These are phyloP conservation scores for Gamarada debralockiae DNA, from an alignment of 495 filamentous ascomycete genomes.

Conservation along the genomic window DNA sequence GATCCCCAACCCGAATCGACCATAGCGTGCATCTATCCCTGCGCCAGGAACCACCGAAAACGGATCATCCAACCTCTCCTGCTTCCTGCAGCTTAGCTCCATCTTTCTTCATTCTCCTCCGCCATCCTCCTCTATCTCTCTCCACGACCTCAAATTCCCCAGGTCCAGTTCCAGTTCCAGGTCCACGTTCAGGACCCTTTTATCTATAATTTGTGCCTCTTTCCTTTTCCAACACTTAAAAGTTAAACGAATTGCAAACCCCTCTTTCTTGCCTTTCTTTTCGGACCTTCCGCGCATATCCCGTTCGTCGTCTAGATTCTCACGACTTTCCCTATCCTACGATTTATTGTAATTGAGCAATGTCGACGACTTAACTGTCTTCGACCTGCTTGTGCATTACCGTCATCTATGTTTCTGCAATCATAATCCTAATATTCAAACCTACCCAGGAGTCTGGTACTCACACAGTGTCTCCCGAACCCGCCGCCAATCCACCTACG, in stretches of 20 bases:
- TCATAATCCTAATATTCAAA: constrained; percentile 21
- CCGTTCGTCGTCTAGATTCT: neutral
- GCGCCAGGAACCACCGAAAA: too few species aligned
- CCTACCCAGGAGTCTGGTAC: constrained; percentile 23
- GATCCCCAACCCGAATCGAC: too few species aligned
- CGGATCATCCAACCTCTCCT: too few species aligned
- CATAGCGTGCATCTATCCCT: too few species aligned
- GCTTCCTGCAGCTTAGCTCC: too few species aligned
- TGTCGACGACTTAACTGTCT: constrained; percentile 25
- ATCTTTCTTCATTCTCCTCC: constrained; percentile 10
- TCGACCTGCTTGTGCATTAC: constrained; percentile 14
- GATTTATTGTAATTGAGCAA: constrained; percentile 14
- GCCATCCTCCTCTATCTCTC: constrained; percentile 18
- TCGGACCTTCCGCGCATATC: neutral
- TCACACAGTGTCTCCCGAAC: constrained; percentile 15
- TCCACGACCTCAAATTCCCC: constrained; percentile 12
- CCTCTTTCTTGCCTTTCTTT: neutral
- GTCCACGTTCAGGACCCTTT: too few species aligned
- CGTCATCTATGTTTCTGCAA: constrained; percentile 12
- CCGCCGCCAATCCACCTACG: neutral
- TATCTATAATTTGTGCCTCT: too few species aligned
- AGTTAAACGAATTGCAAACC: constrained; percentile 8
- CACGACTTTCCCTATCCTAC: neutral
- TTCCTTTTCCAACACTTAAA: too few species aligned
- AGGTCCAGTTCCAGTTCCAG: neutral